phyloP scores from a whole-genome alignment of 768 basidiomycete genomes.

The Boletus subcaerulescens region DNA sequence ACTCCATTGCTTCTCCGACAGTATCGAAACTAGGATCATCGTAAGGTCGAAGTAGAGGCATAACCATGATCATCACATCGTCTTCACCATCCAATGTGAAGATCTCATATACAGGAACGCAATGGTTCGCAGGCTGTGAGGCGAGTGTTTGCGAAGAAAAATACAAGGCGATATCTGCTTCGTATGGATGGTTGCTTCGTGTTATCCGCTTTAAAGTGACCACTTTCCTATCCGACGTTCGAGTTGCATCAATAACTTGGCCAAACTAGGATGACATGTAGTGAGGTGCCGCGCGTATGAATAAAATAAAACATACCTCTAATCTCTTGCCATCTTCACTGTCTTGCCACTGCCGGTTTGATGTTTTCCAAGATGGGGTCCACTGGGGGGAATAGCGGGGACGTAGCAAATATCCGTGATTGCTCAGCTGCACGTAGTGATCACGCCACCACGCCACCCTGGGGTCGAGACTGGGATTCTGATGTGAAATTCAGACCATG shows the following conservation, averaged over 20 bases:
- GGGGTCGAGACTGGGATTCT: no score
- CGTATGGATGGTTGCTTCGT: conserved; percentile 13
- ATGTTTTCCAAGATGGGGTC: no score
- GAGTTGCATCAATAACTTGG: conserved; percentile 27
- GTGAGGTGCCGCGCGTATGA: neutral
- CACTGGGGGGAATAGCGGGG: no score
- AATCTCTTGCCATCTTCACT: neutral
- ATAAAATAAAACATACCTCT: neutral
- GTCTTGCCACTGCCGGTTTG: no score
- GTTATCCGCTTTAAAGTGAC: conserved; percentile 31
- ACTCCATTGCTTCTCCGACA: conserved; percentile 14
- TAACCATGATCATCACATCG: no score
- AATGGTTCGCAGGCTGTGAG: conserved; percentile 20
- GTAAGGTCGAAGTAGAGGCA: no score
- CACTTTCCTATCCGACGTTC: conserved; percentile 24
- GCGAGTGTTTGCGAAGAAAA: conserved; percentile 11
- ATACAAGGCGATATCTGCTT: conserved; percentile 21
- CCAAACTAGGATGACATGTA: neutral
- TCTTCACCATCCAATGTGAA: conserved; percentile 3
- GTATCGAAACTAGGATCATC: conserved; percentile 27
- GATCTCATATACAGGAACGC: conserved; percentile 25
- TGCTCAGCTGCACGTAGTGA: no score
- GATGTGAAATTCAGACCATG: no score
- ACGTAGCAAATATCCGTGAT: no score
- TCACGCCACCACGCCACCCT: no score